Evolutionary conservation across 768 basidiomycete genomes (phyloP), one percentile per base, ranked within the genome.

Genomic region (Leucosporidium creatinivorum): DNA sequence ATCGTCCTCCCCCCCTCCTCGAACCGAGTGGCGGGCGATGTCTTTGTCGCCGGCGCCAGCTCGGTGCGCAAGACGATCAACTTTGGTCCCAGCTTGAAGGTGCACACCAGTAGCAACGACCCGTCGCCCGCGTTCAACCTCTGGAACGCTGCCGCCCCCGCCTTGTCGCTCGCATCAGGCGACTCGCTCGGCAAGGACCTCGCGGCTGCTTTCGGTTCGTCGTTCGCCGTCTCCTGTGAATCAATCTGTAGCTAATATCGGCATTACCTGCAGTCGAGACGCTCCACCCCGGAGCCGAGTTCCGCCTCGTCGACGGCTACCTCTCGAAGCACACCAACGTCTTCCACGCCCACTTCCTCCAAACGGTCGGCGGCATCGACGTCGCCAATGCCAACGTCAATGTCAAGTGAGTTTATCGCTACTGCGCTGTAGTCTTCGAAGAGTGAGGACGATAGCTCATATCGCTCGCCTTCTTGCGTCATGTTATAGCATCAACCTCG

Each of bases 291-390:
- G 50, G 61, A 28, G 31, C 62, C 33, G 63, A 65, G 18, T 75
- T 84, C 69, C 52, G 50, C 33, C 65, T 93, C 63, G 80, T 85
- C 64, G 89, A 91, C 79, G 90, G 89, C 19, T 93, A 94, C 79
- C 91, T 89, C 57, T 93, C 97, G 80, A 79, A 80, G 66, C 85
- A 84, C 68, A 92, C 89, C 3, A 89, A 88, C n/a, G 83, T 96
- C 60, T 87, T 90, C 33, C 92, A 97, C 79, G 82, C 92, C 73
- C 94, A 93, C 77, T 86, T 88, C 69, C 84, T 87, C 73, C 93
- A 99, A 80, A 69, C 89, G 66, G 80, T 93, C 74, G 86, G 89
- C 65, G 92, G 91, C 19, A 80, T 94, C 55, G 90, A 94, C 76
- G 91, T 99, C 62, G 66, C 69, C 44, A 69, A 75, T 21, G 83